Percentiles rank a stretch among this genome's conserved stretches.
phyloP scores from a whole-genome alignment of 2,329 filamentous ascomycete genomes.

The Fusarium poae region DNA sequence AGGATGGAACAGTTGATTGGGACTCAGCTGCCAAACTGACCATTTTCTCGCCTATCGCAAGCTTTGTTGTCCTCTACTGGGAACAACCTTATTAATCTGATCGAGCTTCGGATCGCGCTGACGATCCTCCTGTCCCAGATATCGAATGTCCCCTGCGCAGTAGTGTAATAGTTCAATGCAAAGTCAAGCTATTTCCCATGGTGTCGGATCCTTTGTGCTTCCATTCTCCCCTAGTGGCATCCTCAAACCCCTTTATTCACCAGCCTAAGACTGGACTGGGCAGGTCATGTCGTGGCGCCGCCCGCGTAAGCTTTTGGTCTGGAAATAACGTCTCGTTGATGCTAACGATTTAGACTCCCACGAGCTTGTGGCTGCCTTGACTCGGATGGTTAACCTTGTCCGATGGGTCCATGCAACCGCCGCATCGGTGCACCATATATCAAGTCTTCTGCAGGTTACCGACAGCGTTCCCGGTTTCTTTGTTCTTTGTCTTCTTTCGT shows the following conservation, averaged over 20 bases:
- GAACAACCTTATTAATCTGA: rapidly evolving
- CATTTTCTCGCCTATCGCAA: background rate
- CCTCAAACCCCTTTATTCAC: rapidly evolving
- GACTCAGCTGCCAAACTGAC: background rate
- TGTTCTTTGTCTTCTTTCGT: too few species aligned
- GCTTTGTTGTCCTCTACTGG: background rate
- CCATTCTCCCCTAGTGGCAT: background rate
- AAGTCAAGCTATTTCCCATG: background rate
- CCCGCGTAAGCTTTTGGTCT: background rate
- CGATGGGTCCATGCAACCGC: background rate
- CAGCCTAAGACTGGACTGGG: background rate
- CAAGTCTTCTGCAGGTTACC: background rate
- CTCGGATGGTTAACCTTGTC: background rate
- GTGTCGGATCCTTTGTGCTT: background rate
- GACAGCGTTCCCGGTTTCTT: background rate
- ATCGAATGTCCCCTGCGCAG: background rate
- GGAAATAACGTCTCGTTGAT: background rate
- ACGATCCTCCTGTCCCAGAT: too few species aligned
- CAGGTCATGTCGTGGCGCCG: background rate
- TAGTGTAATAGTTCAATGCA: background rate
- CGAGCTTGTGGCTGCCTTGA: background rate
- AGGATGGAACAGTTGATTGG: background rate
- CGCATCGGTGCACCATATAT: background rate
- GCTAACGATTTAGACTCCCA: background rate
- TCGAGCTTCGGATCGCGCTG: background rate